A percentile compares a stretch with the other conserved stretches of the same genome.
These are phyloP conservation scores for Pseudogymnoascus sp. DNA, from an alignment of 2,329 filamentous ascomycete genomes.

Conservation along the genomic window DNA sequence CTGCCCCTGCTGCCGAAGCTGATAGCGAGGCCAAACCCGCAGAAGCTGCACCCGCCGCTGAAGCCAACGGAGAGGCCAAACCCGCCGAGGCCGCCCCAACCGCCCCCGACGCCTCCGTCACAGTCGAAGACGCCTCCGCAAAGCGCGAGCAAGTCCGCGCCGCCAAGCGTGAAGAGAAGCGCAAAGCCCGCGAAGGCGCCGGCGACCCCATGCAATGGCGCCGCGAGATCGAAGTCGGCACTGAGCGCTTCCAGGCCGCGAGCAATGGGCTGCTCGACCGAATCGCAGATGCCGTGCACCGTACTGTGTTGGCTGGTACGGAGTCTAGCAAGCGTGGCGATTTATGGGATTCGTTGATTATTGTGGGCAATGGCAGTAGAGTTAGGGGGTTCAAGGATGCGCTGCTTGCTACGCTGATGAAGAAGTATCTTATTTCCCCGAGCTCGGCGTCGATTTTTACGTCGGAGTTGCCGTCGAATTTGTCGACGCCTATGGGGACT, in stretches of 20 bases:
- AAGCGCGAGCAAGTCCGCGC: constrained; percentile 21
- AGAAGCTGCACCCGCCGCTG: constrained; percentile 12
- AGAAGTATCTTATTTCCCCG: constrained; percentile 84
- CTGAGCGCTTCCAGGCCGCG: constrained; percentile 65
- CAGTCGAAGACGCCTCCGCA: constrained; percentile 19
- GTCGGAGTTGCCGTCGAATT: constrained; percentile 87
- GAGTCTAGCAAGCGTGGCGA: constrained; percentile 77
- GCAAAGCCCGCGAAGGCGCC: constrained; percentile 23
- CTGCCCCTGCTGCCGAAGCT: constrained; percentile 10
- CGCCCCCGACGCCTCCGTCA: constrained; percentile 11
- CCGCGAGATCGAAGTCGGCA: constrained; percentile 66
- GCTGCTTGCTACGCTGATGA: constrained; percentile 67
- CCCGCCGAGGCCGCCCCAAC: constrained; percentile 9
- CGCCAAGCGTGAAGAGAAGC: constrained; percentile 24
- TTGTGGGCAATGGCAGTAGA: constrained; percentile 78
- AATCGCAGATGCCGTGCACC: constrained; percentile 77
- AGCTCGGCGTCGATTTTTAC: constrained; percentile 94
- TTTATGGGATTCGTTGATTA: constrained; percentile 86
- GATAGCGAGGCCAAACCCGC: constrained; percentile 9
- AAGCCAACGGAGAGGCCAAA: neutral
- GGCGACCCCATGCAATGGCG: constrained; percentile 46
- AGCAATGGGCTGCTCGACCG: constrained; percentile 68
- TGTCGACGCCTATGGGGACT: constrained; percentile 83
- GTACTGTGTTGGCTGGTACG: constrained; percentile 71
- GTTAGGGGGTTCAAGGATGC: constrained; percentile 79